Conservation (phyloP, 2,329 filamentous ascomycete species). For the Didymella exigua region DNA sequence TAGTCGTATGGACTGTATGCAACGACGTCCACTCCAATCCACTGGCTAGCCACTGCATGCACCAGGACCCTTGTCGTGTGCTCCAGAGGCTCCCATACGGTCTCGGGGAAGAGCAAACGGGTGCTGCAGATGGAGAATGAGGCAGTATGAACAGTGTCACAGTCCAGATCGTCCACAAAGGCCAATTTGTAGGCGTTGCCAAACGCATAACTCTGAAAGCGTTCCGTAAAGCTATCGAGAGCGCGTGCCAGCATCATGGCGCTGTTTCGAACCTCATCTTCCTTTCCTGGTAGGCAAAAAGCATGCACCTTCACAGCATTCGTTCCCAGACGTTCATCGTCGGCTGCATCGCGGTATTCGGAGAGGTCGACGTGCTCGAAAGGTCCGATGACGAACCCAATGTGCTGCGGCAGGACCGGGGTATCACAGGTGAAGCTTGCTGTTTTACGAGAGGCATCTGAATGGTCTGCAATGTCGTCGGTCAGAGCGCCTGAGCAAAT, state of each 20-base stretch:
- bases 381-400: conserved; percentile 91
- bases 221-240: conserved; percentile 88
- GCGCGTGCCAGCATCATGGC: conserved; percentile 82
- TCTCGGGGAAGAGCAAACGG: conserved; percentile 80
- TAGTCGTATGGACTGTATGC: conserved; percentile 79
- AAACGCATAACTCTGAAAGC: conserved; percentile 89
- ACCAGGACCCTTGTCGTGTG: conserved; percentile 80
- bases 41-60: conserved; percentile 86
- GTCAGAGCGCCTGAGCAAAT: conserved; percentile 89
- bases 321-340: conserved; percentile 86
- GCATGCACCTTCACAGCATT: conserved; percentile 88
- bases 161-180: conserved; percentile 87
- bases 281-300: conserved; percentile 85
- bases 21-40: conserved; percentile 91
- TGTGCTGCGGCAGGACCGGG: conserved; percentile 80
- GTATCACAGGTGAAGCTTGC: conserved; percentile 76
- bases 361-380: conserved; percentile 93
- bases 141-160: conserved; percentile 76
- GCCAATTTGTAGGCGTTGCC: conserved; percentile 83
- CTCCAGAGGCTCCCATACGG: conserved; percentile 83
- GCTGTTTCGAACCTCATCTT: conserved; percentile 83
- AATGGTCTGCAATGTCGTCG: conserved; percentile 78
- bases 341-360: conserved; percentile 85
- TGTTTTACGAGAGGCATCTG: conserved; percentile 81
- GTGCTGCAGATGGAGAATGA: conserved; percentile 88